These are phyloP conservation scores for Flaveria sonorensis DNA, from an alignment of 129 eudicot species.

Conservation along the genomic window DNA sequence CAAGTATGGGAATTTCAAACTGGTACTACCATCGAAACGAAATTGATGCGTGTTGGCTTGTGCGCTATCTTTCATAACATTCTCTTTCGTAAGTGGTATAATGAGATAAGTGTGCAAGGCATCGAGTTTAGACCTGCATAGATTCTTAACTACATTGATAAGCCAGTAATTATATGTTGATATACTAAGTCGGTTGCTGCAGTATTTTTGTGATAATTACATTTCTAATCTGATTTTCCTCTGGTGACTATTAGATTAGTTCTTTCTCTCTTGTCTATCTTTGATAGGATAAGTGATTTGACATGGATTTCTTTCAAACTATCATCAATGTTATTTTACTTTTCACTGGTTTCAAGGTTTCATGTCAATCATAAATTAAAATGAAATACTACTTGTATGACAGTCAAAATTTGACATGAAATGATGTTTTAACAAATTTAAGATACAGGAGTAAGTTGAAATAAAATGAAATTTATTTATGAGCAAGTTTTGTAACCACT, in stretches of 20 bases:
- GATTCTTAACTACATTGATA: background rate
- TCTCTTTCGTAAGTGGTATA: too few relatives aligned
- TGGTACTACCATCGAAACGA: background rate
- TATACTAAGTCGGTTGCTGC: background rate
- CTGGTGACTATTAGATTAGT: background rate
- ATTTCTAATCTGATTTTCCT: too few relatives aligned
- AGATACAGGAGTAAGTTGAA: background rate
- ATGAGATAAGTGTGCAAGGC: background rate
- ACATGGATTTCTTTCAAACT: too few relatives aligned
- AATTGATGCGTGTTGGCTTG: background rate
- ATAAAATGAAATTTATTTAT: background rate
- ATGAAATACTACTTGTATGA: background rate
- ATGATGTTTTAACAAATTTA: background rate
- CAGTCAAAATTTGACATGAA: background rate
- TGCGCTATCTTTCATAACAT: too few relatives aligned
- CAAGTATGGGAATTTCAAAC: slow-evolving; percentile 21
- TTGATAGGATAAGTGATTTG: too few relatives aligned
- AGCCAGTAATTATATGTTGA: background rate
- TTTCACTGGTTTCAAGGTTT: too few relatives aligned
- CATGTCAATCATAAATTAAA: too few relatives aligned
- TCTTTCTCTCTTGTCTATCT: too few relatives aligned
- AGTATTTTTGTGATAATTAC: background rate
- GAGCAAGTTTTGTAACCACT: background rate
- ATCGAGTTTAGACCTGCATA: background rate
- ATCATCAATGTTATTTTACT: too few relatives aligned